A percentile compares a stretch with the other conserved stretches of the same genome.
Evolutionary conservation across 1,284 basidiomycete genomes (phyloP).

Genomic region (Sanghuangporus baumii): DNA sequence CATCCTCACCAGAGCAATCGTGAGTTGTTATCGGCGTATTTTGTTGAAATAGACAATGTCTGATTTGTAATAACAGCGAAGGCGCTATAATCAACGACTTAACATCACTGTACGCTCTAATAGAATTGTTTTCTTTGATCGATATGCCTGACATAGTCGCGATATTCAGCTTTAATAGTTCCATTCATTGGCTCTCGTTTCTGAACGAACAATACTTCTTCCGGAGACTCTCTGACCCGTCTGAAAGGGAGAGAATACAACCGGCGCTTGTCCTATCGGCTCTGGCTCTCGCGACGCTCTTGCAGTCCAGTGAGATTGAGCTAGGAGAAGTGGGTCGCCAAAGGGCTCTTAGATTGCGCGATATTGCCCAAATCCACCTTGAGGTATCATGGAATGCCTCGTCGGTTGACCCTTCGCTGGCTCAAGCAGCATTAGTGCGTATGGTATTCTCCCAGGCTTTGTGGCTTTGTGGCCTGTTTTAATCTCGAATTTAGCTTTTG

Average conservation of each 20-base stretch:
- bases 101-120: slow-evolving; percentile 11
- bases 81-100: slow-evolving; percentile 11
- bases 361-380: slow-evolving; percentile 48
- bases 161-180: slow-evolving; percentile 38
- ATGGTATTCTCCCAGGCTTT: slow-evolving; percentile 13
- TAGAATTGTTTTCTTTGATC: background rate
- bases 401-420: slow-evolving; percentile 56
- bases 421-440: slow-evolving; percentile 68
- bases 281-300: slow-evolving; percentile 65
- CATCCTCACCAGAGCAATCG: slow-evolving; percentile 37
- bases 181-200: slow-evolving; percentile 59
- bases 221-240: slow-evolving; percentile 44
- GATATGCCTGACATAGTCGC: background rate
- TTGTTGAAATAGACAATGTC: background rate
- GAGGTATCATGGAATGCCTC: slow-evolving; percentile 44
- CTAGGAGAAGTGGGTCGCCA: slow-evolving; percentile 43
- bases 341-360: slow-evolving; percentile 47
- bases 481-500: slow-evolving; percentile 43
- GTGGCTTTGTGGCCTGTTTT: background rate
- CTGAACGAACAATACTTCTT: slow-evolving; percentile 52
- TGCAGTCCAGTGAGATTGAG: slow-evolving; percentile 66
- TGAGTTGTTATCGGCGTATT: slow-evolving; percentile 24
- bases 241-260: slow-evolving; percentile 50
- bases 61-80: slow-evolving; percentile 11
- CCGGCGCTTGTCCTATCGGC: slow-evolving; percentile 63